Base-by-base conservation (phyloP, 2,329 filamentous ascomycete genomes). In the Hypoxylon sp. region DNA sequence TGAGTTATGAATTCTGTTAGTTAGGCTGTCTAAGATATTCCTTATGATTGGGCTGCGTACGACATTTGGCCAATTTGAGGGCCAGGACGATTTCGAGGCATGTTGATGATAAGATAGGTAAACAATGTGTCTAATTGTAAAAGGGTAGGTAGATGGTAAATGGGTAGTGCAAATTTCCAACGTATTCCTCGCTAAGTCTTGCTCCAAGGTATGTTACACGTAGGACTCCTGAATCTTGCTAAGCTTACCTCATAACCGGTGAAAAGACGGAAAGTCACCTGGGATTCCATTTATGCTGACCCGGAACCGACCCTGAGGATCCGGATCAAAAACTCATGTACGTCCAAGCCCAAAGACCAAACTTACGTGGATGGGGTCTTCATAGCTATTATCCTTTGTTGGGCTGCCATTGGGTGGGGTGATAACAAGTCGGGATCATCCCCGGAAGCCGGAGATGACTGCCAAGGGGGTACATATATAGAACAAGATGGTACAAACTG, bases 271-370 rank as follows among this genome's bases (percentile, higher is more conserved):
- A 42, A 63, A 56, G 53, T 60, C 54, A 60, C 50, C 62, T 68
- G 60, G 31, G 54, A 17, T 37, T 39, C 17, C 33, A 17, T 53
- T 26, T 17, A 58, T 56, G 50, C 56, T 62, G 47, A 59, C 48
- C 52, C 55, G 62, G 63, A 66, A 65, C 65, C 65, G 59, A 53
- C 47, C 65, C 56, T 66, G 58, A 19, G 66, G 58, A 48, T 61
- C 65, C 53, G 68, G 62, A 57, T 67, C 64, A 60, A 71, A 57
- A 57, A 61, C 66, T 64, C 65, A 70, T 71, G 69, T 64, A 65
- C 52, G 37, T 5, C 50, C 37, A 56, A 63, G 53, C 63, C 69
- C 46, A 65, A 65, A 65, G 22, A 52, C 60, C 61, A 70, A 70
- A 71, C 63, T 63, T 71, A 70, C 66, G 65, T 70, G 58, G 22